Evolutionary conservation across 345 rosid species (phyloP).

Genomic region (Camelina sativa): DNA sequence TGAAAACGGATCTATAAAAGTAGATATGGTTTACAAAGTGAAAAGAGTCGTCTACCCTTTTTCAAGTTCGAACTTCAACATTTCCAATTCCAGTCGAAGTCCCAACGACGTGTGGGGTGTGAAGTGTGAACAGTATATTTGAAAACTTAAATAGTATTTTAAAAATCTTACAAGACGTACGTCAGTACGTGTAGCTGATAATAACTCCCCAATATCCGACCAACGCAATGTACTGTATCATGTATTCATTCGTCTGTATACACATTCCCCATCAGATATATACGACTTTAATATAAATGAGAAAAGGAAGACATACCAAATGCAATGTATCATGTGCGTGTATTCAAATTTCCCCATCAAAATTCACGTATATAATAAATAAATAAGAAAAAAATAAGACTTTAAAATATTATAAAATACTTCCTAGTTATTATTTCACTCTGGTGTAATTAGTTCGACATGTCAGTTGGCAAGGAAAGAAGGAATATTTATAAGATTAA

Average conservation of each 20-base stretch:
- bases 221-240: neutral
- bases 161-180: neutral
- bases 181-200: neutral
- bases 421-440: neutral
- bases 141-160: neutral
- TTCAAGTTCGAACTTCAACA: neutral
- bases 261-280: neutral
- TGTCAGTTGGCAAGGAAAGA: neutral
- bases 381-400: neutral
- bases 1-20: neutral
- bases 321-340: neutral
- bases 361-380: neutral
- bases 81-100: neutral
- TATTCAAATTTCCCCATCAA: neutral
- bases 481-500: neutral
- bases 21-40: neutral
- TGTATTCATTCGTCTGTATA: neutral
- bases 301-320: neutral
- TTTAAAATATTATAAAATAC: neutral
- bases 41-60: neutral
- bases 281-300: neutral
- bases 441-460: neutral
- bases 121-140: neutral
- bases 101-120: neutral
- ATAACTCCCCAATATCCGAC: slow-evolving; percentile 8